phyloP scores from a whole-genome alignment of 73 alveolate genomes.

The Paraurostyla sp. region DNA sequence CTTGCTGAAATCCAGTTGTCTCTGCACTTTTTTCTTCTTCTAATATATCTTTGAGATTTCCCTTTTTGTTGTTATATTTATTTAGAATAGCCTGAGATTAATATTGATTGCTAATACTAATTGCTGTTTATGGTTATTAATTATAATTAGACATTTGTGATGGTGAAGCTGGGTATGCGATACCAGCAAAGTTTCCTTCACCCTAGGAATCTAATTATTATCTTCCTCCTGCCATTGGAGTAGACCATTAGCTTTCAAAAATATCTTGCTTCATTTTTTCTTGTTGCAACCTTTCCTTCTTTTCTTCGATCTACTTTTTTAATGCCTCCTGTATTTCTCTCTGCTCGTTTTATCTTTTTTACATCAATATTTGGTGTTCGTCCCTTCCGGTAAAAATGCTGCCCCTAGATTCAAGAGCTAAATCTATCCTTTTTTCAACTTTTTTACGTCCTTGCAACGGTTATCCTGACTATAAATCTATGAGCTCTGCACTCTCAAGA shows the following conservation, averaged over 20 bases:
- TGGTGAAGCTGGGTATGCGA: neutral
- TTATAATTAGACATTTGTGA: no score
- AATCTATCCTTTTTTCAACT: constrained; percentile 6
- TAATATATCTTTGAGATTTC: constrained; percentile 9
- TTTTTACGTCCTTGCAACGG: neutral
- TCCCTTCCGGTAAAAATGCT: constrained; percentile 51
- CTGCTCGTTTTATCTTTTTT: neutral
- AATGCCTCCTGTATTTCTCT: constrained; percentile 25
- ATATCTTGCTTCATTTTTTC: constrained; percentile 12
- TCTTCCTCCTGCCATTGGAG: neutral
- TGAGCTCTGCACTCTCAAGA: neutral
- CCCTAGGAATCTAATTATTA: neutral
- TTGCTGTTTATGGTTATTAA: no score
- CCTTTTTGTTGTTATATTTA: neutral
- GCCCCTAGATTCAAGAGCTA: constrained; percentile 33
- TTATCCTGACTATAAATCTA: neutral
- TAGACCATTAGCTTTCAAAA: constrained; percentile 13
- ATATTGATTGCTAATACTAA: no score
- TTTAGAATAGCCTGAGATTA: neutral
- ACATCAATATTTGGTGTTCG: neutral
- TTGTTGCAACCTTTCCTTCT: neutral
- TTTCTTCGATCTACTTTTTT: constrained; percentile 32
- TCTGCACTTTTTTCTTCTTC: constrained; percentile 52
- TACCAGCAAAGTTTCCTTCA: neutral
- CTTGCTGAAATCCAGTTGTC: neutral